phyloP scores from a whole-genome alignment of 441 rosid genomes.

The Croton setiger region DNA sequence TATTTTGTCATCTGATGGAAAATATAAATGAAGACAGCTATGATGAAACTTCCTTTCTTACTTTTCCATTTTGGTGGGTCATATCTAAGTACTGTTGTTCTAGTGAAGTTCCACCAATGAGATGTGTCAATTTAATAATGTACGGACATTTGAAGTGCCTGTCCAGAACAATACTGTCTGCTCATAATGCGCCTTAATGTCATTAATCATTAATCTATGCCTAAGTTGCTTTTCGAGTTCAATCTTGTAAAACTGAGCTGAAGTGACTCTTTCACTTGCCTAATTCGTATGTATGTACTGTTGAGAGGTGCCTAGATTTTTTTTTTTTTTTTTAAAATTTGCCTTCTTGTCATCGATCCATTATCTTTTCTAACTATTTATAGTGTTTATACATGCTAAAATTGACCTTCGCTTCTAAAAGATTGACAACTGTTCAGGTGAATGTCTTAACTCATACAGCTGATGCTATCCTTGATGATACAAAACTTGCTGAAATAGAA shows the following conservation, averaged over 20 bases:
- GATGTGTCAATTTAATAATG: background rate
- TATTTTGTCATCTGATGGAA: background rate
- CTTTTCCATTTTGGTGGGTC: background rate
- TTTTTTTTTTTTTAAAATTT: too few species aligned
- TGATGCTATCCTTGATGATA: slow-evolving; percentile 33
- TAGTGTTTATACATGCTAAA: background rate
- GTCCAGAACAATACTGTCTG: too few species aligned
- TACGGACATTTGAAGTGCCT: too few species aligned
- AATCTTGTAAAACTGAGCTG: too few species aligned
- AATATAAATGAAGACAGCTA: background rate
- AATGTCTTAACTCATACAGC: slow-evolving; percentile 66
- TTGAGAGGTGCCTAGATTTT: too few species aligned
- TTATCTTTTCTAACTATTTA: too few species aligned
- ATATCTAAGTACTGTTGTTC: background rate
- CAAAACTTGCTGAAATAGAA: slow-evolving; percentile 20
- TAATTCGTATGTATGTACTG: too few species aligned
- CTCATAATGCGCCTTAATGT: too few species aligned
- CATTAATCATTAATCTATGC: too few species aligned
- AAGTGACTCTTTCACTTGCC: too few species aligned
- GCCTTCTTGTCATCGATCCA: background rate
- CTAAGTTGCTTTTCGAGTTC: too few species aligned
- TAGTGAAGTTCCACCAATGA: background rate
- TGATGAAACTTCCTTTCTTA: slow-evolving; percentile 1
- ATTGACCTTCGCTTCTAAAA: slow-evolving; percentile 6
- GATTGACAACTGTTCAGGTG: slow-evolving; percentile 37